Percentiles rank a stretch among this genome's conserved stretches.
These are phyloP conservation scores for Tolypocladium endophyticum DNA, from an alignment of 2,329 filamentous ascomycete species.

Conservation along the genomic window DNA sequence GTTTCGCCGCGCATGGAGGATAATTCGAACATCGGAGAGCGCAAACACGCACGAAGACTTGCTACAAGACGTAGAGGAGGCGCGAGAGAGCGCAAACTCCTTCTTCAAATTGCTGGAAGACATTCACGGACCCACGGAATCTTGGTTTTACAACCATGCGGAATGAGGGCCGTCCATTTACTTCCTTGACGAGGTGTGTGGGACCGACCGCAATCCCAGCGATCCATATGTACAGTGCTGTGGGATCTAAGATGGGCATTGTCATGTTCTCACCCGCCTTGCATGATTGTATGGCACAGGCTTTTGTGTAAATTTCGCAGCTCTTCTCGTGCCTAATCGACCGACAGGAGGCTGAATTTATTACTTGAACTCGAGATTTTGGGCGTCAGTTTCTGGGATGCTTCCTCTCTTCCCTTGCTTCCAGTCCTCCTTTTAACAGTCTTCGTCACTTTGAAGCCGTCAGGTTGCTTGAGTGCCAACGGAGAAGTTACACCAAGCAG, in stretches of 20 bases:
- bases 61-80: conserved; percentile 36
- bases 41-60: conserved; percentile 34
- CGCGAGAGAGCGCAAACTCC: conserved; percentile 10
- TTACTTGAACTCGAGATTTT: conserved; percentile 1
- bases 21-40: conserved; percentile 47
- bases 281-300: neutral
- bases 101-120: conserved; percentile 19
- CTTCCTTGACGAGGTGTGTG: neutral
- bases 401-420: neutral
- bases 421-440: neutral
- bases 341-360: conserved; percentile 7
- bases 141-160: neutral
- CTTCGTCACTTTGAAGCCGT: neutral
- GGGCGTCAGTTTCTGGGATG: neutral
- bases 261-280: too few species aligned
- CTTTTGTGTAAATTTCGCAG: neutral
- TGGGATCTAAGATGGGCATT: neutral
- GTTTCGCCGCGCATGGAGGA: conserved; percentile 68
- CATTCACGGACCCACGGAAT: conserved; percentile 18
- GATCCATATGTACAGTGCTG: neutral
- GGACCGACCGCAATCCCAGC: too few species aligned
- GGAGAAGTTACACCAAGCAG: conserved; percentile 7
- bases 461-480: neutral
- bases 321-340: conserved; percentile 1
- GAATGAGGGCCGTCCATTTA: neutral